Base-by-base conservation (phyloP, 1,284 basidiomycete species). In the Phellinidium pouzarii region DNA sequence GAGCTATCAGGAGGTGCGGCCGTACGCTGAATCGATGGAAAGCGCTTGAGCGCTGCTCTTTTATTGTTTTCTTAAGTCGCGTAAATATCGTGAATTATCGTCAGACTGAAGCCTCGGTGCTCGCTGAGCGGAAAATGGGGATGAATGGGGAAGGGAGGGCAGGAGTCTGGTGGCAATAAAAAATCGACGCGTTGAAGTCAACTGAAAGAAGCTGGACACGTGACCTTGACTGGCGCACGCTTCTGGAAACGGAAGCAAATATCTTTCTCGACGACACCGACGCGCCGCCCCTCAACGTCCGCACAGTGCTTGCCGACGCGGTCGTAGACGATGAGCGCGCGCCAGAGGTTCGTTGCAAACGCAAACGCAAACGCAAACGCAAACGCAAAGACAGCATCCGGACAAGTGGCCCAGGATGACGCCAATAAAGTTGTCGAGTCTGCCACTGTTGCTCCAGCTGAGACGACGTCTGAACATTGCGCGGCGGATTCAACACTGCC, bases 241-340 rank as follows among this genome's bases (percentile, higher is more conserved):
- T n/a, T n/a, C n/a, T n/a, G n/a, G n/a, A n/a, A n/a, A n/a, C n/a
- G n/a, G n/a, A n/a, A n/a, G n/a, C n/a, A n/a, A n/a, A n/a, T n/a
- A n/a, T n/a, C n/a, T n/a, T n/a, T n/a, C n/a, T n/a, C n/a, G n/a
- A n/a, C n/a, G n/a, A n/a, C 31, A 8, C 31, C 31, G 31, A 3
- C 31, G 31, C 31, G 31, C 3, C n/a, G n/a, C n/a, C n/a, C 31
- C 7, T 34, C 3, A 8, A 34, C 42, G 20, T 44, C n/a, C n/a
- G n/a, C n/a, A n/a, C n/a, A n/a, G n/a, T n/a, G n/a, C n/a, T n/a
- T n/a, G n/a, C n/a, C n/a, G n/a, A n/a, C n/a, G n/a, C n/a, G n/a
- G n/a, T n/a, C n/a, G n/a, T n/a, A 42, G 40, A 48, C 47, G 11
- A 56, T 56, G 54, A 56, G 54, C 36, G 54, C 54, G 14, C 50